Evolutionary conservation across 2,329 filamentous ascomycete genomes (phyloP), one percentile per base, ranked within the genome.

Genomic region (Fusarium sp.): DNA sequence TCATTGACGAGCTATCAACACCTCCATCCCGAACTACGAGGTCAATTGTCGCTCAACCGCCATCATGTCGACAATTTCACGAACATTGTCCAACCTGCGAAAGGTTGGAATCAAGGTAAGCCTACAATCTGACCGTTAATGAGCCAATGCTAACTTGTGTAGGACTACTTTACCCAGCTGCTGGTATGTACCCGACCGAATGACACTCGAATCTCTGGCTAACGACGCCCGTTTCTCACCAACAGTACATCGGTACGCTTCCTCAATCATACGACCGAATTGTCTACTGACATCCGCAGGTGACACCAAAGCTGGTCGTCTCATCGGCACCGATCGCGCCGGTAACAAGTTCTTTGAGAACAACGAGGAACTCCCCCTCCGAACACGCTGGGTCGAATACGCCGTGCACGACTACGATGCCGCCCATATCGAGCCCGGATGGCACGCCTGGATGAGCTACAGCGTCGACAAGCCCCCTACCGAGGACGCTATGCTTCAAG

Each of bases 261-360:
- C 5, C 15, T n/a, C 10, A 18, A 15, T 18, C 2, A 37, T 3
- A 9, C 8, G 3, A 2, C 9, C 75, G 16, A 23, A 20, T 15
- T 16, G 1, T 20, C 29, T n/a, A 20, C 47, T 68, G 41, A 67
- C 61, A 39, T n/a, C 21, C 23, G 2, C 79, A 96, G 94, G 95
- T 85, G 96, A 99, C 84, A 99, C 96, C 82, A 99, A 99, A 85
- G 90, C 92, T 78, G 97, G 96, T 77, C 90, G 88, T 42, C 86
- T 97, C 73, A 89, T 99, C 72, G 96, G 91, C 75, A 88, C 84
- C 77, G 96, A 99, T 85, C 89, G 90, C 81, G 97, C 91, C 79
- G 97, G 96, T 81, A 99, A 99, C 89, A 98, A 97, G 85, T 99
- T 88, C 87, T 99, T 89, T 80, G 96, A 99, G 87, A 98, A 99